phyloP scores from a whole-genome alignment of 805 yeast genomes.

The Metschnikowia chrysomelidarum region DNA sequence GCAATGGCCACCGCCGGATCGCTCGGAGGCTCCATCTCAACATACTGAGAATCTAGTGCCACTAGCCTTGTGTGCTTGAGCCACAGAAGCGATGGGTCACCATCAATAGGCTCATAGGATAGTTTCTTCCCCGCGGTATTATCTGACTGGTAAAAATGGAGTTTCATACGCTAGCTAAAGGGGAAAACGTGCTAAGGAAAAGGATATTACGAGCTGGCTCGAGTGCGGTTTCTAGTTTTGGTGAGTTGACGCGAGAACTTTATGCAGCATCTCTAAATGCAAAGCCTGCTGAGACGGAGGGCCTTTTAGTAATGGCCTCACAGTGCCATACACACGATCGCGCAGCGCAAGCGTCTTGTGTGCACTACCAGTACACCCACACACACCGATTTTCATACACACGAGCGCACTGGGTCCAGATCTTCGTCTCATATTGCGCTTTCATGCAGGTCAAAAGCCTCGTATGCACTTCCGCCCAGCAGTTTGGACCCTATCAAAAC shows the following conservation, averaged over 20 bases:
- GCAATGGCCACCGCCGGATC: constrained; percentile 15
- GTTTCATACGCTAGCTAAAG: constrained; percentile 9
- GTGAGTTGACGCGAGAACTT: not conserved
- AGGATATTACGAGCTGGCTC: not conserved
- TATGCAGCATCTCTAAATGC: constrained; percentile 8
- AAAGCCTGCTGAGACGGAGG: constrained; percentile 7
- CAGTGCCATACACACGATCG: too few relatives aligned
- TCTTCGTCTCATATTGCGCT: too few relatives aligned
- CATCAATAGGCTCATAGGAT: constrained; percentile 12
- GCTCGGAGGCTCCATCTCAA: constrained; percentile 14
- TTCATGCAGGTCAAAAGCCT: too few relatives aligned
- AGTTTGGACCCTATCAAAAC: too few relatives aligned
- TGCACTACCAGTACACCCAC: too few relatives aligned
- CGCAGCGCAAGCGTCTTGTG: too few relatives aligned
- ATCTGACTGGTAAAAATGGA: constrained; percentile 12
- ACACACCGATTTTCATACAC: constrained; percentile 3
- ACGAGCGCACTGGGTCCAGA: too few relatives aligned
- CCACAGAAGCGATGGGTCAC: constrained; percentile 13
- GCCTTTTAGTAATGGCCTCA: constrained; percentile 1
- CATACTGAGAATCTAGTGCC: constrained; percentile 12
- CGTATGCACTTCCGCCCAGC: too few relatives aligned
- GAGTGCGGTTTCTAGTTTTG: constrained; percentile 1
- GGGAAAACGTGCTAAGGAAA: not conserved
- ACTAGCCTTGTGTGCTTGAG: constrained; percentile 9
- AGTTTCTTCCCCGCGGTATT: constrained; percentile 12